These are phyloP conservation scores for Paramecium octaurelia DNA, from an alignment of 73 alveolate genomes.

Conservation along the genomic window DNA sequence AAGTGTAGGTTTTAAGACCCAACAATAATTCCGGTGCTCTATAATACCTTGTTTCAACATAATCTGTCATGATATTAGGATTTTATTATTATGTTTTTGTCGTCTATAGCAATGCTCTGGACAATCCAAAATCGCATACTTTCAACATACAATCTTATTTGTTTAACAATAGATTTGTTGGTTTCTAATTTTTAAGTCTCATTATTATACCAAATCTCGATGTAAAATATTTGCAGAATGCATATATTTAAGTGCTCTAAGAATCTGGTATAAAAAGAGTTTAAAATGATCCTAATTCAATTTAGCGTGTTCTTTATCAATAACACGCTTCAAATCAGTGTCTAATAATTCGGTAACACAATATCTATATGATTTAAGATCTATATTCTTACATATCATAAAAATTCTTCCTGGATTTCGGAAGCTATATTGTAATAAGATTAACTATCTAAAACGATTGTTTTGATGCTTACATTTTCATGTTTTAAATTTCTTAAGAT, in stretches of 20 bases:
- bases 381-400: constrained; percentile 2
- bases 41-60: constrained; percentile 57
- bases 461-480: constrained; percentile 63
- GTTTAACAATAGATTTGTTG: constrained; percentile 47
- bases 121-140: constrained; percentile 60
- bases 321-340: constrained; percentile 43
- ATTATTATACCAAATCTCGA: constrained; percentile 55
- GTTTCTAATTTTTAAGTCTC: constrained; percentile 41
- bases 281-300: constrained; percentile 55
- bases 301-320: constrained; percentile 48
- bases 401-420: background rate
- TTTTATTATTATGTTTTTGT: constrained; percentile 29
- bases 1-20: constrained; percentile 42
- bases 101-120: constrained; percentile 44
- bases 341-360: constrained; percentile 30
- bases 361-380: background rate
- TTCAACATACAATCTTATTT: constrained; percentile 53
- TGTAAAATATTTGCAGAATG: constrained; percentile 61
- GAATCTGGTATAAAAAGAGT: constrained; percentile 47
- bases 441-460: constrained; percentile 56
- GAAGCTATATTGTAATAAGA: constrained; percentile 54
- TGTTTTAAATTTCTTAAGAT: constrained; percentile 69
- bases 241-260: constrained; percentile 64
- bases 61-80: constrained; percentile 56
- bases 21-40: constrained; percentile 61